Conservation (phyloP, 306 rosid species). For the Argentina anserina region DNA sequence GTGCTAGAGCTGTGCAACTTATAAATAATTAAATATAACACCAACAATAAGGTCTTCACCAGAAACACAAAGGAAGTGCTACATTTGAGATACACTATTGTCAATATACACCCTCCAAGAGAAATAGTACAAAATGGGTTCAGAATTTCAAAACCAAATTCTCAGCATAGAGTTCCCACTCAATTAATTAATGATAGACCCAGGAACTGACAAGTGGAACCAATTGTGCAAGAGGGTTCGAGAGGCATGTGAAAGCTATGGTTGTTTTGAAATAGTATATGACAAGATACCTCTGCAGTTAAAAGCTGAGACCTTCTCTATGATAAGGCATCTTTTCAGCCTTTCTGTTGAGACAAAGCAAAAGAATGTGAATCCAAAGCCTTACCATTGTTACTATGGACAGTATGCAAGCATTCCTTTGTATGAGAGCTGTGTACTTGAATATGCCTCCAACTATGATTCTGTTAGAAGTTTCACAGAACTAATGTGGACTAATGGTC, state of each 20-base stretch:
- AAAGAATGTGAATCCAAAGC: not conserved
- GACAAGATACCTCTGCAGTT: not conserved
- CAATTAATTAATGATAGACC: not conserved
- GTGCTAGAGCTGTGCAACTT: not conserved
- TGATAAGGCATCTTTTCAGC: not conserved
- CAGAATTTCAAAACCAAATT: not conserved
- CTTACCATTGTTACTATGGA: not conserved
- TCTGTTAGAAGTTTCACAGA: not conserved
- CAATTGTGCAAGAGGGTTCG: slow-evolving; percentile 33
- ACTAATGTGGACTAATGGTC: not conserved
- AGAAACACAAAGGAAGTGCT: not conserved
- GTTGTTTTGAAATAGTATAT: not conserved
- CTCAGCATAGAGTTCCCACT: not conserved
- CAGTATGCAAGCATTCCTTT: not conserved
- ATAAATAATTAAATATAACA: not conserved
- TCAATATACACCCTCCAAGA: no score
- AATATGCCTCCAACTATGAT: not conserved
- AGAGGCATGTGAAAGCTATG: slow-evolving; percentile 45
- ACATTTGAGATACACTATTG: no score
- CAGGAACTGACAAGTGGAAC: slow-evolving; percentile 27
- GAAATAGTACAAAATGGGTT: not conserved
- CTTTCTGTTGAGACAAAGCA: not conserved
- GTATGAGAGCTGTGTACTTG: not conserved
- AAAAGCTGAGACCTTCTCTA: not conserved
- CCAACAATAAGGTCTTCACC: not conserved